Evolutionary conservation across 768 basidiomycete genomes (phyloP), one percentile per base, ranked within the genome.

Genomic region (Xanthoconium purpureum): DNA sequence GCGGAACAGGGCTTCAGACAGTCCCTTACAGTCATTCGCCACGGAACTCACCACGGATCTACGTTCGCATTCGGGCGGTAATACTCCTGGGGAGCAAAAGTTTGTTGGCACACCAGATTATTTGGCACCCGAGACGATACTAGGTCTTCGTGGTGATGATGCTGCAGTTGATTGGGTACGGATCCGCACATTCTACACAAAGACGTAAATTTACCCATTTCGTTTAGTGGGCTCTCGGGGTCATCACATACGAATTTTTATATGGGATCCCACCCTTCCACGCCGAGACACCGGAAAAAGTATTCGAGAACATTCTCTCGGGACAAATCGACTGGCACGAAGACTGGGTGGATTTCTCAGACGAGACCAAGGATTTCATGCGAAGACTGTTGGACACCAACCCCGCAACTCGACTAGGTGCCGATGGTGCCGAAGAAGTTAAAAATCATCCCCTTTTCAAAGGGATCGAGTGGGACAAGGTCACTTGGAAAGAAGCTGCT

Each of bases 61-160:
- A 37, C 83, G 90, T 29, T 91, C 90, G 32, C 87, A 94, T 73
- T 71, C 72, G 2, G 71, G 71, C 5, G 75, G 79, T 28, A 78
- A 81, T 8, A 89, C 90, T 3, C 88, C 90, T 17, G 86, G 87
- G 17, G 91, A 94, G 57, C 91, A 94, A 74, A 93, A 93, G 73
- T 94, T 98, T 65, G 96, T 96, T 28, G 96, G 96, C 20, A 99
- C 96, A 5, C 96, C 96, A 5, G 96, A 99, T 71, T 99, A 99
- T 71, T 81, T 98, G 42, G 94, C 95, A 14, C 95, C 95, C 2
- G 93, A 96, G 73, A 94, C 89, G 8, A 96, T 98, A 56, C 84
- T 98, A 54, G 97, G 97, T 51, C 80, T 98, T 59, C 90, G 94
- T 42, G 91, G 92, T 36, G 97, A 98, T 66, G 95, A 98, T 72